Conservation (phyloP, 148 eudicot species). For the Silene uniflora region DNA sequence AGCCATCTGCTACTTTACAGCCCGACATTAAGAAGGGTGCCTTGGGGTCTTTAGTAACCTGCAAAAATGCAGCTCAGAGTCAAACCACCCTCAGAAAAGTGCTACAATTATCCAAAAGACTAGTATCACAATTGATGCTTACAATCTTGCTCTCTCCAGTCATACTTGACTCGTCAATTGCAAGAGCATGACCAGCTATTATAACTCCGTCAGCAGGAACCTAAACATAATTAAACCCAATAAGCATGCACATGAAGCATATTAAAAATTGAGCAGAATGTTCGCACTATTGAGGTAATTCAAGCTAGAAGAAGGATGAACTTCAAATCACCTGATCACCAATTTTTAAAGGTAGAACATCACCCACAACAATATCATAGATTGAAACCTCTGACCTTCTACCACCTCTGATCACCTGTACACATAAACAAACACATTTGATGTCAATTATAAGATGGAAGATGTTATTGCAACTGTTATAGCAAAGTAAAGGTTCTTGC, state of each 20-base stretch:
- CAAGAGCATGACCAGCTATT: constrained; percentile 78
- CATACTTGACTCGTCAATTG: constrained; percentile 98
- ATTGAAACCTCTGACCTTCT: constrained; percentile 73
- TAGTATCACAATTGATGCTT: constrained; percentile 18
- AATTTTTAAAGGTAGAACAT: constrained; percentile 77
- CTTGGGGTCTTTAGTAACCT: constrained; percentile 68
- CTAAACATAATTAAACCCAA: constrained; percentile 27
- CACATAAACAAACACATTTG: neutral
- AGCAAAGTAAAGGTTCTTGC: neutral
- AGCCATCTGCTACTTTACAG: constrained; percentile 96
- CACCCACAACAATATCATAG: constrained; percentile 92
- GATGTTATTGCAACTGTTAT: neutral
- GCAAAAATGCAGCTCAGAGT: constrained; percentile 17
- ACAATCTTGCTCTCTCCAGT: constrained; percentile 98
- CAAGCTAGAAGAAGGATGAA: constrained; percentile 5
- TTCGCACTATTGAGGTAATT: neutral
- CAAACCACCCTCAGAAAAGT: constrained; percentile 6
- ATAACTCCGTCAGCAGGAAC: constrained; percentile 96
- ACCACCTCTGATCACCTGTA: constrained; percentile 81
- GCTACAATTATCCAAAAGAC: neutral
- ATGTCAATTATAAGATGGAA: neutral
- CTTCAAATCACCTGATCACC: constrained; percentile 78
- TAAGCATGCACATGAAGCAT: constrained; percentile 15
- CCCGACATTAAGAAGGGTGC: constrained; percentile 94
- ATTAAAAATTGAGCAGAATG: neutral